These are phyloP conservation scores for Hordeum pubiflorum DNA, from an alignment of 202 grass and related monocot species.

Conservation along the genomic window DNA sequence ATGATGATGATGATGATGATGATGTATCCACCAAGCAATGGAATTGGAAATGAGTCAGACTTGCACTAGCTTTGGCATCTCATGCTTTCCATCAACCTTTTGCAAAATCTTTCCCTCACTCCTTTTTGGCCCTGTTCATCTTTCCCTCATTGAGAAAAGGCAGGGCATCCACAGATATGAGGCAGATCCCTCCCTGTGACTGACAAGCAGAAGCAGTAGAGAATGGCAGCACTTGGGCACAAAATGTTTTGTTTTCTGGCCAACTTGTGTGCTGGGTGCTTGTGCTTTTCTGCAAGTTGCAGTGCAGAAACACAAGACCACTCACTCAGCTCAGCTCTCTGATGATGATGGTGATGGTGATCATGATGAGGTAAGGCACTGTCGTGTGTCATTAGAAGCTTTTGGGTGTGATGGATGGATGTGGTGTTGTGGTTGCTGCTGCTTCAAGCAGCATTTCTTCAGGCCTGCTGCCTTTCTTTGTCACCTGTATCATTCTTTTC, in stretches of 20 bases:
- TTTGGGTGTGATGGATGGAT: constrained; percentile 22
- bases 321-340: background rate
- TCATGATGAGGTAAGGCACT: background rate
- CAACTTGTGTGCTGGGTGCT: constrained; percentile 29
- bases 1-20: constrained; percentile 22
- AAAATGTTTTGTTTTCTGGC: background rate
- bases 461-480: background rate
- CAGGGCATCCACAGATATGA: constrained; percentile 21
- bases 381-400: constrained; percentile 3
- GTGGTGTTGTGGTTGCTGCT: constrained; percentile 16
- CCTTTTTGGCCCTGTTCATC: background rate
- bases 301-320: constrained; percentile 18
- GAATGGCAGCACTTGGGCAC: constrained; percentile 2
- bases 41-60: constrained; percentile 57
- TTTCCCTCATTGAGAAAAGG: constrained; percentile 17
- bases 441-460: constrained; percentile 6
- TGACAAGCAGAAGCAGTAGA: constrained; percentile 21
- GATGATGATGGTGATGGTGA: too few relatives aligned
- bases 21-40: constrained; percentile 42
- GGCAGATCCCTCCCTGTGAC: constrained; percentile 6
- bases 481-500: background rate
- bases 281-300: constrained; percentile 56
- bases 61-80: constrained; percentile 81
- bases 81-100: constrained; percentile 52
- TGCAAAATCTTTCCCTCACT: background rate